Evolutionary conservation across 768 basidiomycete genomes (phyloP).

Genomic region (Serendipita vermifera): DNA sequence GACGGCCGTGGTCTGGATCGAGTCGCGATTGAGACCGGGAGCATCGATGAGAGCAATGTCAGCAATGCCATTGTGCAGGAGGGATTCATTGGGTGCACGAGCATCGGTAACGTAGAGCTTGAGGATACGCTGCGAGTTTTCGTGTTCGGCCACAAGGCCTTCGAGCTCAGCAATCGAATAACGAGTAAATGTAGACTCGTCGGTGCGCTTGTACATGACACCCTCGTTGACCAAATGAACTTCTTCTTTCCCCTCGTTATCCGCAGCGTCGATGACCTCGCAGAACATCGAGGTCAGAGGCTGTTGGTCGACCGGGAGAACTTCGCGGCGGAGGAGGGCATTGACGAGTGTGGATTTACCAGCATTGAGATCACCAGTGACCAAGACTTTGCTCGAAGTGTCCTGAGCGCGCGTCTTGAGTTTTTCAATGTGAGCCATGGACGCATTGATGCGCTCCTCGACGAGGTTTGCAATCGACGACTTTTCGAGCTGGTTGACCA

Average conservation of each 20-base stretch:
- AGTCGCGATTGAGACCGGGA: conserved; percentile 93
- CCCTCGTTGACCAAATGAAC: conserved; percentile 69
- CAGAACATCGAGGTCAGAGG: conserved; percentile 96
- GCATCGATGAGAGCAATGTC: conserved; percentile 98
- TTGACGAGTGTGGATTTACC: conserved; percentile 99
- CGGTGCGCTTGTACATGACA: conserved; percentile 48
- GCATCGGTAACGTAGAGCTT: conserved; percentile 84
- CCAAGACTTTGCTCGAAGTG: conserved; percentile 88
- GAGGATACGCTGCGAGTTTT: conserved; percentile 55
- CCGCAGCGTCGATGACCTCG: conserved; percentile 84
- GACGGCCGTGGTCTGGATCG: conserved; percentile 83
- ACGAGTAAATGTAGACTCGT: conserved; percentile 66
- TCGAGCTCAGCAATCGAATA: conserved; percentile 60
- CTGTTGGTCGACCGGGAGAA: conserved; percentile 97
- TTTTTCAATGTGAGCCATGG: conserved; percentile 68
- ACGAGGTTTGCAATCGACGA: conserved; percentile 84
- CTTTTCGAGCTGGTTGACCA: conserved; percentile 88
- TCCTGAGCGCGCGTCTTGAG: conserved; percentile 80
- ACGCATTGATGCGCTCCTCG: conserved; percentile 65
- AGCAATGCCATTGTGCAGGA: conserved; percentile 88
- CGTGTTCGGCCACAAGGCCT: conserved; percentile 61
- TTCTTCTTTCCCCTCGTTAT: conserved; percentile 69
- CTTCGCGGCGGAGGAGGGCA: conserved; percentile 73
- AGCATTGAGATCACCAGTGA: conserved; percentile 95
- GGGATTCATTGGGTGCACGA: conserved; percentile 63